Evolutionary conservation across 805 yeast genomes (phyloP), one percentile per base, ranked within the genome.

Genomic region (Saccharomycopsis synnaedendra): DNA sequence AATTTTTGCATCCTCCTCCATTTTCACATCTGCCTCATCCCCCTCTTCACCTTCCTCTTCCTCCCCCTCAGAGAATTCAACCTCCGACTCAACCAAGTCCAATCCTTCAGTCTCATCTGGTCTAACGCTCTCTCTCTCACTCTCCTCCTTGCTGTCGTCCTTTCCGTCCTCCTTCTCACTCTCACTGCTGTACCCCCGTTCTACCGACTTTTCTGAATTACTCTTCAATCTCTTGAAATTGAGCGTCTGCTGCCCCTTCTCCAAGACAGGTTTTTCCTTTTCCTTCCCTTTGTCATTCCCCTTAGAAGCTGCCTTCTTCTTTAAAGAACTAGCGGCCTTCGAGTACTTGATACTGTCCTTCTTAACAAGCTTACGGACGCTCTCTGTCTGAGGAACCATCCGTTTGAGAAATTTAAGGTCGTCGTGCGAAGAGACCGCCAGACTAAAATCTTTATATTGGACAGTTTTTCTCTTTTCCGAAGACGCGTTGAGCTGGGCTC

Each of bases 381-480:
- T 70, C 28, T 67, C 70, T 0, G 82, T 74, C 55, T 73, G 74
- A 3, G 93, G 94, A 5, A 84, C 81, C 3, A 85, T 67, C 49
- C 80, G 83, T 39, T 73, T 66, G 50, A 85, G 65, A 59, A 85
- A 85, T 35, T 72, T 65, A 45, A 85, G 67, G 36, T 79, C 72
- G 42, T 80, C 86, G 51, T 72, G 75, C 45, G 68, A 66, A 29
- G 69, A 56, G 3, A 82, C 87, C 1, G 82, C 86, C 39, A 68
- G 66, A 36, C 86, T 75, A 58, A 84, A 75, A 60, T 85, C 94
- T 43, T 73, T 70, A 61, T 85, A 85, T 47, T 69, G 72, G n/a
- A 85, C 64, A 55, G 80, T 81, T 66, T 82, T 81, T 42, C 90
- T 66, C 53, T 78, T 77, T 32, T 77, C 82, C 36, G 78, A 66